Evolutionary conservation across 1,284 basidiomycete species (phyloP).

Genomic region (Ganoderma resinaceum): DNA sequence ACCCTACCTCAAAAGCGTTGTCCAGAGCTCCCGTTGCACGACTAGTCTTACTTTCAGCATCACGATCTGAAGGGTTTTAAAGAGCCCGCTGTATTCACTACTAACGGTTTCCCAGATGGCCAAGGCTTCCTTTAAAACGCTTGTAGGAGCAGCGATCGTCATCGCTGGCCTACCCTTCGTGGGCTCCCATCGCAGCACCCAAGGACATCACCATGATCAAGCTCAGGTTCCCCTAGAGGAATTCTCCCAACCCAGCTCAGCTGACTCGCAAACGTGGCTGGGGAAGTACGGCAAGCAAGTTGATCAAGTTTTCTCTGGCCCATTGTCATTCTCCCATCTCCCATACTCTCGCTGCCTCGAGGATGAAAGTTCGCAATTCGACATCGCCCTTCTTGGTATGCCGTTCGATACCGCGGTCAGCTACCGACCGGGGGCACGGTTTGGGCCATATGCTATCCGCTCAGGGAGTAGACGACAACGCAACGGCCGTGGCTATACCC

Average conservation of each 20-base stretch:
- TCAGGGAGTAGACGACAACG: conserved; percentile 76
- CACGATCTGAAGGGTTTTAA: not conserved
- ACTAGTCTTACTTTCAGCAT: not conserved
- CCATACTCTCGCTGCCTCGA: conserved; percentile 77
- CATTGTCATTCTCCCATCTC: conserved; percentile 75
- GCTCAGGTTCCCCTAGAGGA: conserved; percentile 22
- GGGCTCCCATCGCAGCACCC: conserved; percentile 12
- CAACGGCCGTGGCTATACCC: conserved; percentile 61
- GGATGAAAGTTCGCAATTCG: conserved; percentile 59
- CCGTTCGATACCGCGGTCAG: conserved; percentile 81
- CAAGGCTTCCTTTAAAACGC: not conserved
- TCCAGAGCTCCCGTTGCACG: not conserved
- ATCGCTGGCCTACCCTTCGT: not conserved
- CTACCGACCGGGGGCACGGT: conserved; percentile 79
- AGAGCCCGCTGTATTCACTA: not conserved
- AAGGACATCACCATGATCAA: conserved; percentile 7
- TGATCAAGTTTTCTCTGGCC: conserved; percentile 75
- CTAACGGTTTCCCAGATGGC: conserved; percentile 15
- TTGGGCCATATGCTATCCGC: conserved; percentile 84
- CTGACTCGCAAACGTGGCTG: conserved; percentile 53
- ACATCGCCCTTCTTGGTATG: conserved; percentile 81
- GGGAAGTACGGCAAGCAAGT: conserved; percentile 76
- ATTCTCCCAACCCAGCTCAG: conserved; percentile 21
- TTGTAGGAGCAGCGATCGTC: conserved; percentile 12
- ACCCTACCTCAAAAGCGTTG: not conserved